phyloP scores from a whole-genome alignment of 2,329 filamentous ascomycete species.

The Botrytis galanthina region DNA sequence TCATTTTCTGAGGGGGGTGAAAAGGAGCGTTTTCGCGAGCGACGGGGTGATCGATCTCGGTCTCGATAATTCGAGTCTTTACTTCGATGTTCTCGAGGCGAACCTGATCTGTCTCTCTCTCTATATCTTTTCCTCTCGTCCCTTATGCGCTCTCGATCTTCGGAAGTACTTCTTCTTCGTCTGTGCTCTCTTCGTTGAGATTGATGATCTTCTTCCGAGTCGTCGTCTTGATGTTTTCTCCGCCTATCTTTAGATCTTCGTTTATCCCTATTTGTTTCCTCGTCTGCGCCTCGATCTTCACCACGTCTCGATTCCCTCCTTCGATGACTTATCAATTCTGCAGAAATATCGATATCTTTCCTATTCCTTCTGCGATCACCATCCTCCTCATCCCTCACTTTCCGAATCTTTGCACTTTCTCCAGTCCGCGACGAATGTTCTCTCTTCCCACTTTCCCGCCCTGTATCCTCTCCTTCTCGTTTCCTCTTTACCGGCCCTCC shows the following conservation, averaged over 20 bases:
- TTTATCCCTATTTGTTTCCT: neutral
- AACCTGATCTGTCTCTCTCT: slow-evolving; percentile 31
- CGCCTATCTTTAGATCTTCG: slow-evolving; percentile 2
- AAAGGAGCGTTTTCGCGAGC: slow-evolving; percentile 23
- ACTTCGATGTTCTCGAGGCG: slow-evolving; percentile 27
- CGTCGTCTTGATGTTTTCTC: slow-evolving; percentile 12
- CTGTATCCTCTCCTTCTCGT: slow-evolving; percentile 23
- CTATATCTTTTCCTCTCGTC: slow-evolving; percentile 26
- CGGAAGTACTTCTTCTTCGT: slow-evolving; percentile 36
- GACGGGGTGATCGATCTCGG: slow-evolving; percentile 30
- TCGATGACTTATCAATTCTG: slow-evolving; percentile 12
- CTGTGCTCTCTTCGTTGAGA: slow-evolving; percentile 31
- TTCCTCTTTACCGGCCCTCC: slow-evolving; percentile 36
- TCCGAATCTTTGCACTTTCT: slow-evolving; percentile 7
- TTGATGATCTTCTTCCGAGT: slow-evolving; percentile 19
- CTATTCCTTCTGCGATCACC: slow-evolving; percentile 15
- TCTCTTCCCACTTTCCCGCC: slow-evolving; percentile 11
- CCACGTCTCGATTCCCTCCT: slow-evolving; percentile 13
- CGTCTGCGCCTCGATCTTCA: slow-evolving; percentile 13
- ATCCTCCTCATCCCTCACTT: slow-evolving; percentile 10
- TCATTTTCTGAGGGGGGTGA: slow-evolving; percentile 1
- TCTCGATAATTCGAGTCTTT: slow-evolving; percentile 39
- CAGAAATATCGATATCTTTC: slow-evolving; percentile 9
- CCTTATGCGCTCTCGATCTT: slow-evolving; percentile 23
- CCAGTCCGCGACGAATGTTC: neutral